Evolutionary conservation across 2,329 filamentous ascomycete genomes (phyloP).

Genomic region (Exophiala oligosperma): DNA sequence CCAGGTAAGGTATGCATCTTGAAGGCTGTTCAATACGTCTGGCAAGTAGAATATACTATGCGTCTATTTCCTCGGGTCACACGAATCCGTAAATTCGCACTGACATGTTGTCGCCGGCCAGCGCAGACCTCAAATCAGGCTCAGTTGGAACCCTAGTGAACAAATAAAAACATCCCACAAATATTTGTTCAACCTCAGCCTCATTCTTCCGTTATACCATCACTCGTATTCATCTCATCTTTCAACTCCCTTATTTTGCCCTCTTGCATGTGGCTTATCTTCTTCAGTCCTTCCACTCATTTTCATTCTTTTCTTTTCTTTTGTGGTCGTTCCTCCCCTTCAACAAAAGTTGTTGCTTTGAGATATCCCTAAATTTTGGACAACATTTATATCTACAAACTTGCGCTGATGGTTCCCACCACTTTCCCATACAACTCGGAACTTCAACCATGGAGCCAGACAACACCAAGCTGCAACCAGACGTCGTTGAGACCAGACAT

Average conservation of each 20-base stretch:
- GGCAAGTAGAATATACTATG: background rate
- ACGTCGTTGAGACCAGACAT: background rate
- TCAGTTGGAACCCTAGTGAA: background rate
- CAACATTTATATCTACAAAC: background rate
- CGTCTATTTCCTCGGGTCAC: too few relatives aligned
- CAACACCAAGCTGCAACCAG: constrained; percentile 6
- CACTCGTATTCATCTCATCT: background rate
- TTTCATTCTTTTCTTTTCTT: too few relatives aligned
- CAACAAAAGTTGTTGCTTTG: too few relatives aligned
- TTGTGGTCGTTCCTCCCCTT: too few relatives aligned
- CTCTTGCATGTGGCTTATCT: too few relatives aligned
- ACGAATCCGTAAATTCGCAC: too few relatives aligned
- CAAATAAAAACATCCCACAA: background rate
- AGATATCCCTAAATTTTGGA: background rate
- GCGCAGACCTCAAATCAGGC: background rate
- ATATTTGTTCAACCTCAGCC: too few relatives aligned
- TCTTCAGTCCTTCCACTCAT: too few relatives aligned
- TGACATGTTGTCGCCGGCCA: background rate
- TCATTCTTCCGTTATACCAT: too few relatives aligned
- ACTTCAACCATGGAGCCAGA: constrained; percentile 19
- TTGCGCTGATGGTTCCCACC: background rate
- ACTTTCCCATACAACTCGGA: background rate
- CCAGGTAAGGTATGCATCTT: too few relatives aligned
- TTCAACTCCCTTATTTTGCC: too few relatives aligned
- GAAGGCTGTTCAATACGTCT: too few relatives aligned